phyloP scores from a whole-genome alignment of 164 flowering plant species.

The Aristolochia contorta region DNA sequence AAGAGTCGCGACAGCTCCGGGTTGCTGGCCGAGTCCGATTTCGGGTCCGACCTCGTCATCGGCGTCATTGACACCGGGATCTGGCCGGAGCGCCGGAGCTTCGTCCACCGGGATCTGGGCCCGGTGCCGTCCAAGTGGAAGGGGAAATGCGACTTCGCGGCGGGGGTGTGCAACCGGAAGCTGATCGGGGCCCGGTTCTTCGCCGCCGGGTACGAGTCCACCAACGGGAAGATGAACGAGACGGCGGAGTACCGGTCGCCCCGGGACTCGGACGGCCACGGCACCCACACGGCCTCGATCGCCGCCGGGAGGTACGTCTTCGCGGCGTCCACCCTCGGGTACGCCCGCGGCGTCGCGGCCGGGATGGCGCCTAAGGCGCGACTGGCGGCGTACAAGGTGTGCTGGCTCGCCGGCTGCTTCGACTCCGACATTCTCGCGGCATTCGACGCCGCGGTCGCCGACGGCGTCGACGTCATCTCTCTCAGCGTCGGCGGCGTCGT shows the following conservation, averaged over 20 bases:
- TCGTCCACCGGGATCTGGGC: slow-evolving; percentile 51
- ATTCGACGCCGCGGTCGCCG: slow-evolving; percentile 75
- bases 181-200: slow-evolving; percentile 80
- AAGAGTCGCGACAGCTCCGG: slow-evolving; percentile 48
- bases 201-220: slow-evolving; percentile 66
- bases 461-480: slow-evolving; percentile 82
- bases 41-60: slow-evolving; percentile 89
- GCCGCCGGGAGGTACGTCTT: slow-evolving; percentile 91
- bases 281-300: slow-evolving; percentile 92
- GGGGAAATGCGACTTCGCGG: slow-evolving; percentile 56
- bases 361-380: slow-evolving; percentile 98
- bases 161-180: slow-evolving; percentile 54
- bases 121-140: slow-evolving; percentile 72
- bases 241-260: slow-evolving; percentile 63
- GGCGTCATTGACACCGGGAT: slow-evolving; percentile 91
- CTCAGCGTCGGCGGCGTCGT: slow-evolving; percentile 86
- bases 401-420: slow-evolving; percentile 83
- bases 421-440: slow-evolving; percentile 92
- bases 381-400: slow-evolving; percentile 83
- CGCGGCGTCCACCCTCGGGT: slow-evolving; percentile 74
- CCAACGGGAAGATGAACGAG: slow-evolving; percentile 77
- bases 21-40: slow-evolving; percentile 72
- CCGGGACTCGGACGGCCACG: slow-evolving; percentile 89
- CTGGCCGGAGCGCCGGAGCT: slow-evolving; percentile 85
- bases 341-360: slow-evolving; percentile 80